Percentiles rank a stretch among this genome's conserved stretches.
These are phyloP conservation scores for Erythrophleum ivorense DNA, from an alignment of 331 rosid species.

Conservation along the genomic window DNA sequence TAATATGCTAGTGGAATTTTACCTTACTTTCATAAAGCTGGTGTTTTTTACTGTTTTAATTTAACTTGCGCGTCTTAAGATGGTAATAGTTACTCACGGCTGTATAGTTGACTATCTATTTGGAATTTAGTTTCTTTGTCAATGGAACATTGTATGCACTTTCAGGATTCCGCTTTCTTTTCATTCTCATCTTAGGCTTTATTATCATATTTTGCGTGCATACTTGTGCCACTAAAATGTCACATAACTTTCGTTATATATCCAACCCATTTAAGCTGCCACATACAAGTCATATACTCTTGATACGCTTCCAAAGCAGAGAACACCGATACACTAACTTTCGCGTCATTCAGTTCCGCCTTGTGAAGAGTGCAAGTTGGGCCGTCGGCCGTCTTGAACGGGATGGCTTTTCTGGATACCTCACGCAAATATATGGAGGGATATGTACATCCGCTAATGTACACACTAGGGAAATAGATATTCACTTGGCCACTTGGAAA, in stretches of 20 bases:
- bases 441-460: no score
- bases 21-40: constrained; percentile 39
- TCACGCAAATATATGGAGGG: no score
- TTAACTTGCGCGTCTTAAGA: constrained; percentile 23
- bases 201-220: not conserved
- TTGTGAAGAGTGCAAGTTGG: not conserved
- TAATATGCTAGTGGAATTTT: constrained; percentile 43
- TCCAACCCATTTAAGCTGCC: not conserved
- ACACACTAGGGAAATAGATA: no score
- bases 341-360: not conserved
- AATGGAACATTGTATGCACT: constrained; percentile 13
- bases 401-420: no score
- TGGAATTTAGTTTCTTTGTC: constrained; percentile 25
- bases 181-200: not conserved
- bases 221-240: not conserved
- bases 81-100: constrained; percentile 32
- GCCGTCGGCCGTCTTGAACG: not conserved
- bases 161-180: constrained; percentile 22
- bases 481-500: no score
- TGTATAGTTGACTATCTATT: constrained; percentile 38
- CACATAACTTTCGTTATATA: not conserved
- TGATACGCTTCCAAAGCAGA: not conserved
- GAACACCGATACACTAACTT: not conserved
- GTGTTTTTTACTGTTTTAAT: constrained; percentile 31
- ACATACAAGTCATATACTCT: not conserved